Conservation (phyloP, 257 asterid species). For the Hygrophila difformis region DNA sequence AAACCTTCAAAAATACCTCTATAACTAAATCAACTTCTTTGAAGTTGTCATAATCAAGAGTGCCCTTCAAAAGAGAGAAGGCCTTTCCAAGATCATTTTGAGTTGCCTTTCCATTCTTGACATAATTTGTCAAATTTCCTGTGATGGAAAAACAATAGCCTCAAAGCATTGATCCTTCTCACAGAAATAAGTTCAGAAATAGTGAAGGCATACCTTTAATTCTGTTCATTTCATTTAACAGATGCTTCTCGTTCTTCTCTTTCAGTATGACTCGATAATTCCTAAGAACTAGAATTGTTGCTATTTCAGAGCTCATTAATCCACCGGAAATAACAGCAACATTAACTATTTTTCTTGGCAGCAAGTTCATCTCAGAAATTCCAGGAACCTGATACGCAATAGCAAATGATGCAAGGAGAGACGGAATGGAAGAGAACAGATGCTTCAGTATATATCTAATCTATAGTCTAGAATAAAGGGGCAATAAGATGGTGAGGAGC, state of each 20-base stretch:
- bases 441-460: neutral
- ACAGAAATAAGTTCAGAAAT: neutral
- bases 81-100: slow-evolving; percentile 64
- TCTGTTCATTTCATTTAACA: slow-evolving; percentile 67
- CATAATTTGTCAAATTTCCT: slow-evolving; percentile 77
- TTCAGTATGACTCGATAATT: slow-evolving; percentile 65
- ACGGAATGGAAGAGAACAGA: slow-evolving; percentile 2
- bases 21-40: slow-evolving; percentile 88
- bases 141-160: slow-evolving; percentile 12
- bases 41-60: slow-evolving; percentile 75
- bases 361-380: slow-evolving; percentile 66
- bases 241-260: slow-evolving; percentile 81
- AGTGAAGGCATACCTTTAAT: slow-evolving; percentile 50
- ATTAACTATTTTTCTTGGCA: slow-evolving; percentile 65
- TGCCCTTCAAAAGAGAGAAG: slow-evolving; percentile 63
- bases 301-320: slow-evolving; percentile 95
- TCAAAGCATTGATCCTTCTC: neutral
- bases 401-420: slow-evolving; percentile 9
- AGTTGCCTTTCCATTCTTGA: slow-evolving; percentile 79
- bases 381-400: slow-evolving; percentile 67
- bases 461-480: neutral
- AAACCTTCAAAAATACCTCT: slow-evolving; percentile 47
- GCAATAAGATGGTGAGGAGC: neutral
- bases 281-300: slow-evolving; percentile 71
- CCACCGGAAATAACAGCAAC: slow-evolving; percentile 96